Conservation (phyloP, 129 eudicot genomes). For the Smallanthus sonchifolius region DNA sequence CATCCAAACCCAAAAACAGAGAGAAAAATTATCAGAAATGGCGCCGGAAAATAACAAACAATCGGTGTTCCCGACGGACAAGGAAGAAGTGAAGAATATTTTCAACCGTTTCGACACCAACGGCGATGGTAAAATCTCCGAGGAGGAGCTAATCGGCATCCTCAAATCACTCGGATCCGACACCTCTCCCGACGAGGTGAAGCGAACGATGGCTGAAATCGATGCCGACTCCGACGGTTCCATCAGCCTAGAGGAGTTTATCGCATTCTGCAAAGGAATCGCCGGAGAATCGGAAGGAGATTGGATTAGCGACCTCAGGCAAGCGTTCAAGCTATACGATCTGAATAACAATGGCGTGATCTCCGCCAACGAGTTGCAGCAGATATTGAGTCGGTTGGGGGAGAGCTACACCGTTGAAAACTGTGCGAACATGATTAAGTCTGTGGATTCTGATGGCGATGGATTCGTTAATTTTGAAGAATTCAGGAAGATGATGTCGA, state of each 20-base stretch:
- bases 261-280: constrained; percentile 45
- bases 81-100: constrained; percentile 44
- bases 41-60: constrained; percentile 17
- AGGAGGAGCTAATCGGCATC: constrained; percentile 48
- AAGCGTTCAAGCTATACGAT: constrained; percentile 72
- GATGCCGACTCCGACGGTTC: constrained; percentile 71
- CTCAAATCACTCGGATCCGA: constrained; percentile 58
- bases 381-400: constrained; percentile 58
- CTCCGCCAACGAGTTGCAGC: constrained; percentile 69
- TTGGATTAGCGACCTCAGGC: constrained; percentile 47
- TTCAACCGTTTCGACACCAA: constrained; percentile 77
- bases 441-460: constrained; percentile 79
- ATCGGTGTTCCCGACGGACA: constrained; percentile 45
- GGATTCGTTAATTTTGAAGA: constrained; percentile 79
- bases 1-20: not conserved
- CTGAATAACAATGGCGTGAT: constrained; percentile 63
- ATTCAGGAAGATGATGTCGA: constrained; percentile 82
- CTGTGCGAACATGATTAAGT: constrained; percentile 56
- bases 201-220: constrained; percentile 63
- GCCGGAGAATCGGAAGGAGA: constrained; percentile 23
- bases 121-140: constrained; percentile 78
- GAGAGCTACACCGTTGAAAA: constrained; percentile 52
- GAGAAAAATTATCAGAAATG: constrained; percentile 6
- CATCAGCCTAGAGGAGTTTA: constrained; percentile 61
- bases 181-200: constrained; percentile 46